Evolutionary conservation across 139 green algal species (phyloP).

Genomic region (Picochlorum sp.): DNA sequence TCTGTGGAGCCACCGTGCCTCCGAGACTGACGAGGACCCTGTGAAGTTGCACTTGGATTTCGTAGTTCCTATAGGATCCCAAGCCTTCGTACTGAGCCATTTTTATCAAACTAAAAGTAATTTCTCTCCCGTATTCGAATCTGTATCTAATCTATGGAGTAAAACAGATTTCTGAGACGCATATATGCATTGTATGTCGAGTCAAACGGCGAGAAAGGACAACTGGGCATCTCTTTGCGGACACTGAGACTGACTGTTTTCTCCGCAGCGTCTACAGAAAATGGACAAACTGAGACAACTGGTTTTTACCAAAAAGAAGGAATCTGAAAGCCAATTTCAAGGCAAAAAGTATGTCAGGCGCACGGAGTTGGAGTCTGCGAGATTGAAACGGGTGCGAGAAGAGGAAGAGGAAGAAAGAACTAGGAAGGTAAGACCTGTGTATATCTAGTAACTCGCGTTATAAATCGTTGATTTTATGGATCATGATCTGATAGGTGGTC

Average conservation of each 20-base stretch:
- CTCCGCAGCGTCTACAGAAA: too few relatives aligned
- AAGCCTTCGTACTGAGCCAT: background rate
- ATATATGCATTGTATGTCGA: too few relatives aligned
- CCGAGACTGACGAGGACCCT: too few relatives aligned
- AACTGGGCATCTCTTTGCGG: too few relatives aligned
- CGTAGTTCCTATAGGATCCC: background rate
- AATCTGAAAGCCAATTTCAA: constrained; percentile 15
- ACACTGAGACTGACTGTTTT: too few relatives aligned
- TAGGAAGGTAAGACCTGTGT: constrained; percentile 16
- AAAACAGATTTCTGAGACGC: too few relatives aligned
- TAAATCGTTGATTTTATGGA: background rate
- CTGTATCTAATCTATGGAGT: background rate
- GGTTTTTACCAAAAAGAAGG: constrained; percentile 29
- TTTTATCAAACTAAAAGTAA: background rate
- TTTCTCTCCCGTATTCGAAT: background rate
- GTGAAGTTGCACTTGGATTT: background rate
- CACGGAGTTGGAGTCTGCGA: constrained; percentile 26
- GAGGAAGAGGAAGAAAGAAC: constrained; percentile 30
- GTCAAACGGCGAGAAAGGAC: too few relatives aligned
- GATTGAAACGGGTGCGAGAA: constrained; percentile 22
- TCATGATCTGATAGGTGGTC: too few relatives aligned
- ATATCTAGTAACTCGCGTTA: background rate
- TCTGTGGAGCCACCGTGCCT: too few relatives aligned
- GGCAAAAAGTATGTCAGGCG: constrained; percentile 35
- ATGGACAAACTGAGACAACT: constrained; percentile 29